phyloP scores from a whole-genome alignment of 495 filamentous ascomycete genomes.

The Wilcoxina mikolae region DNA sequence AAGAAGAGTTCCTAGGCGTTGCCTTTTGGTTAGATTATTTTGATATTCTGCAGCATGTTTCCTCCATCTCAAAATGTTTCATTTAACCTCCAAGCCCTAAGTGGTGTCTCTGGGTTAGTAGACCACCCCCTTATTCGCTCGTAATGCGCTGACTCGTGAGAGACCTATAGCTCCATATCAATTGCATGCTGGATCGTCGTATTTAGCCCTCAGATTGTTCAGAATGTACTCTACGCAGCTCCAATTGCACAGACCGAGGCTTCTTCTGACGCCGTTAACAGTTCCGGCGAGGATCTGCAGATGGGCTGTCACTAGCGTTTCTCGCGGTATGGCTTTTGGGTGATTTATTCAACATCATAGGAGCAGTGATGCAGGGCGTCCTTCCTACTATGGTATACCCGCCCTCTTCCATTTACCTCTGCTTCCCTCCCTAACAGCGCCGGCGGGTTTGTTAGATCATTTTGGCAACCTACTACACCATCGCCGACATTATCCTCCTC shows the following conservation, averaged over 20 bases:
- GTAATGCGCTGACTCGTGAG: too few species aligned
- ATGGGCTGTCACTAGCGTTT: constrained; percentile 81
- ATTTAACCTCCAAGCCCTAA: background rate
- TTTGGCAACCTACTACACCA: constrained; percentile 84
- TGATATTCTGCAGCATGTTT: too few species aligned
- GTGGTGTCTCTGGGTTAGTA: background rate
- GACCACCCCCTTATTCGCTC: background rate
- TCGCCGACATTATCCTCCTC: constrained; percentile 80
- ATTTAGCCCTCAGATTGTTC: constrained; percentile 79
- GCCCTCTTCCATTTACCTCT: too few species aligned
- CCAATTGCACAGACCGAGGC: background rate
- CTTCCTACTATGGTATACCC: constrained; percentile 86
- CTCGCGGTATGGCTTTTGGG: constrained; percentile 80
- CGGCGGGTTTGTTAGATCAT: too few species aligned
- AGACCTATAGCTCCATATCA: constrained; percentile 56
- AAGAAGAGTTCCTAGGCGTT: too few species aligned
- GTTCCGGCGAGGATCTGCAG: constrained; percentile 72
- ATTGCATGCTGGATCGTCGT: constrained; percentile 98
- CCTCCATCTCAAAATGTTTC: background rate
- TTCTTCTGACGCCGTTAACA: constrained; percentile 6
- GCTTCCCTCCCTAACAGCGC: too few species aligned
- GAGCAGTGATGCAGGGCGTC: constrained; percentile 82
- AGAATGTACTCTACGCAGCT: background rate
- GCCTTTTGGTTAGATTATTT: too few species aligned
- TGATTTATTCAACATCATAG: constrained; percentile 94